A percentile compares a stretch with the other conserved stretches of the same genome.
Evolutionary conservation across 1,284 basidiomycete species (phyloP).

Genomic region (Thelephora terrestris): DNA sequence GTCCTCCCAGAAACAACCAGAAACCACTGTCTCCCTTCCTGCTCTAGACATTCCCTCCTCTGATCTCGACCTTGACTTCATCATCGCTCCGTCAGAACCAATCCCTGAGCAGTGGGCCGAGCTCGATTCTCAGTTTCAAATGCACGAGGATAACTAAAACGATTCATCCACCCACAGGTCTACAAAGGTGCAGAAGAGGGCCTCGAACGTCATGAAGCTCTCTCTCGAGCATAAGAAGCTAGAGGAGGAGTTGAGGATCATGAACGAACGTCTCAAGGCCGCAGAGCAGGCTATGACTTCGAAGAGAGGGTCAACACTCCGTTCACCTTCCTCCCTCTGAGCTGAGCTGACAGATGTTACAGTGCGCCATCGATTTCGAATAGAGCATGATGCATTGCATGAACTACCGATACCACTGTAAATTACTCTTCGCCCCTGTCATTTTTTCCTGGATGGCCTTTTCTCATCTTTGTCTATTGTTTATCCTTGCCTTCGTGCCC

Average conservation of each 20-base stretch:
- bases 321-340: too few relatives aligned
- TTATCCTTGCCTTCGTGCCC: too few relatives aligned
- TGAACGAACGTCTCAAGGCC: constrained; percentile 64
- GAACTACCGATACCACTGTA: not conserved
- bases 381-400: not conserved
- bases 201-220: constrained; percentile 64
- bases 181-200: constrained; percentile 61
- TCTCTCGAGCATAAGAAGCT: constrained; percentile 70
- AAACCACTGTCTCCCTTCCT: not conserved
- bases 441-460: not conserved
- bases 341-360: too few relatives aligned
- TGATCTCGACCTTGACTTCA: not conserved
- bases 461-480: not conserved
- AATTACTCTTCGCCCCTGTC: not conserved
- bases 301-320: too few relatives aligned
- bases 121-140: not conserved
- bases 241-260: constrained; percentile 60
- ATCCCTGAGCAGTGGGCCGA: not conserved
- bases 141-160: not conserved
- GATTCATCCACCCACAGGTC: constrained; percentile 26
- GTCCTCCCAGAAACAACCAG: too few relatives aligned
- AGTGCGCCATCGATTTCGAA: not conserved
- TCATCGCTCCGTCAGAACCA: not conserved
- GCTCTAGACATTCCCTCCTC: constrained; percentile 8
- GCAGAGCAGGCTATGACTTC: constrained; percentile 31